Conservation (phyloP, 441 rosid genomes). For the Daphne laureola region DNA sequence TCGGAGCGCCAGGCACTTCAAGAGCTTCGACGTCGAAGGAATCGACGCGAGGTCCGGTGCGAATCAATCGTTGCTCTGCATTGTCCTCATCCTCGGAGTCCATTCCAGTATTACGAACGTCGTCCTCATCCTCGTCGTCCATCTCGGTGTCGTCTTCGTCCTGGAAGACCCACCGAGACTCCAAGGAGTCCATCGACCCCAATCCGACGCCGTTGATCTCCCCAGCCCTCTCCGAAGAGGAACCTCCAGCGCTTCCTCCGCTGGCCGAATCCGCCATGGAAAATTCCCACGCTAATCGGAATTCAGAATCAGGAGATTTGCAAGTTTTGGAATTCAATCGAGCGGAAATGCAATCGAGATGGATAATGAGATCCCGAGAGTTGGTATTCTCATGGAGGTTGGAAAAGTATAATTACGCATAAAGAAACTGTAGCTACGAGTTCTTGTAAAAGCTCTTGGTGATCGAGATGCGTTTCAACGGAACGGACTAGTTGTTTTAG, state of each 20-base stretch:
- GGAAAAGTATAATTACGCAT: too few species aligned
- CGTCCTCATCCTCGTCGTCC: constrained; percentile 41
- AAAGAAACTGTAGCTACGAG: too few species aligned
- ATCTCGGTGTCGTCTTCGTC: constrained; percentile 73
- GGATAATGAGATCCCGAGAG: too few species aligned
- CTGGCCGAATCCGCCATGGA: constrained; percentile 33
- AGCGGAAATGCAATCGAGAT: too few species aligned
- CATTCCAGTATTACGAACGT: constrained; percentile 25
- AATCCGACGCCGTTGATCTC: constrained; percentile 41
- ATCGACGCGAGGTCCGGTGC: constrained; percentile 81
- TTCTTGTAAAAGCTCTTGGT: too few species aligned
- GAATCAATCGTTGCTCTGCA: constrained; percentile 69
- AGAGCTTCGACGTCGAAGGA: constrained; percentile 97
- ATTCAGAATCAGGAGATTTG: background rate
- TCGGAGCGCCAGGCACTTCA: constrained; percentile 76
- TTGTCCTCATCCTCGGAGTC: constrained; percentile 82
- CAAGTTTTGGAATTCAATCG: background rate
- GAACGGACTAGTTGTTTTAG: too few species aligned
- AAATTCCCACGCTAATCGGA: background rate
- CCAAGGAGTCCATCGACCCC: constrained; percentile 65
- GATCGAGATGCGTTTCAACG: too few species aligned
- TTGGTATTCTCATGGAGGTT: too few species aligned
- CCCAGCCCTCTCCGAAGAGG: constrained; percentile 35
- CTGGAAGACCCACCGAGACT: constrained; percentile 92
- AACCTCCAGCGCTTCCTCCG: constrained; percentile 32